phyloP scores from a whole-genome alignment of 2,329 filamentous ascomycete genomes.

The Nakataea oryzae region DNA sequence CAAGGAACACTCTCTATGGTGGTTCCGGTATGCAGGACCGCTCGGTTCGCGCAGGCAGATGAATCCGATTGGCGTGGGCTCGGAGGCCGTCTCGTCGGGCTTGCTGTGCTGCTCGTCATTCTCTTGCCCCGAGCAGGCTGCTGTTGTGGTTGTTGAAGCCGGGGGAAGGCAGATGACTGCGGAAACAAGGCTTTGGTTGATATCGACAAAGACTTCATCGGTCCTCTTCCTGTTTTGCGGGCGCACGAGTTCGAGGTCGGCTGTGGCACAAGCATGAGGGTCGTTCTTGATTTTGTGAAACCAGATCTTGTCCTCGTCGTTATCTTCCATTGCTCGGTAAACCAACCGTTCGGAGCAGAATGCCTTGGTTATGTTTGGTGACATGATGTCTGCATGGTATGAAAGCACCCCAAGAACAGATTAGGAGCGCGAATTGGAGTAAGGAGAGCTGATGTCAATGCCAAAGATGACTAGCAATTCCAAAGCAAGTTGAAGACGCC shows the following conservation, averaged over 20 bases:
- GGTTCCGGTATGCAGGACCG: not conserved
- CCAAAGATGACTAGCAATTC: not conserved
- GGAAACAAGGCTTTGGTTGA: not conserved
- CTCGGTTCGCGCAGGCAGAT: not conserved
- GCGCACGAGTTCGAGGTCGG: not conserved
- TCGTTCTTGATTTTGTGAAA: not conserved
- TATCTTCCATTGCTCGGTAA: not conserved
- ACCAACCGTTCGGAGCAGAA: not conserved
- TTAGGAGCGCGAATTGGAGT: not conserved
- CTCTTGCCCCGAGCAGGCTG: no score
- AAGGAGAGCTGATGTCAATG: not conserved
- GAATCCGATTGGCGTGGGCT: not conserved
- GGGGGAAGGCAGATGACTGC: not conserved
- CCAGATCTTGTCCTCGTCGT: not conserved
- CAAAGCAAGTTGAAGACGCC: not conserved
- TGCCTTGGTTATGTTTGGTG: not conserved
- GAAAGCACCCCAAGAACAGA: not conserved
- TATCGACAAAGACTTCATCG: not conserved
- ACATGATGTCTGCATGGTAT: not conserved
- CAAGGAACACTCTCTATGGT: constrained; percentile 13
- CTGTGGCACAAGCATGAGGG: not conserved
- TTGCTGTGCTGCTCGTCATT: no score
- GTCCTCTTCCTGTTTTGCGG: not conserved
- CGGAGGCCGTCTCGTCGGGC: not conserved
- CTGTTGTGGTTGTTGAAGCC: not conserved